Base-by-base conservation (phyloP, 2,329 filamentous ascomycete species). In the Periconia sp. region DNA sequence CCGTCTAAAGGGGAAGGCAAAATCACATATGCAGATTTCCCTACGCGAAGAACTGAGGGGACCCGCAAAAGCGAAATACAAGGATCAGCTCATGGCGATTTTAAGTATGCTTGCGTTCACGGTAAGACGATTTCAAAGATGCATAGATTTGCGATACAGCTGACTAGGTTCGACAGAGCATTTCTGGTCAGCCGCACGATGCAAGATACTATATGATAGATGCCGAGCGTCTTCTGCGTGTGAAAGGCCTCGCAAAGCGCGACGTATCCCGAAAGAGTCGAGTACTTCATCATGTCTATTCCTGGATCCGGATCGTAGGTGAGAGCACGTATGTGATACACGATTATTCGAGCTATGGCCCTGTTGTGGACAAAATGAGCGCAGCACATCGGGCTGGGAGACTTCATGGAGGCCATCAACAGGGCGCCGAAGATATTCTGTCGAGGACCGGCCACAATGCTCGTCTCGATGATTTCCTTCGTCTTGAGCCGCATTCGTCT, bases 141-240 rank as follows among this genome's bases (percentile, higher is more conserved):
- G 13, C 10, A 16, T 8, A 21, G 9, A 24, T n/a, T n/a, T n/a
- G 17, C 9, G 3, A 25, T 24, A 11, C 5, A 4, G 8, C 24
- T 34, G 19, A 38, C 46, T 12, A 48, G 6, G 12, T 8, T 29
- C 16, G 4, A 13, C 7, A 56, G 54, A 51, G 41, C 11, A 33
- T 56, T 23, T 44, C 32, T 11, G 52, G 54, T 2, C 41, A 53
- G n/a, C 35, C 40, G 58, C 37, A 60, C 66, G 43, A 70, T 63
- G 37, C 57, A 61, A 33, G 69, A 35, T 65, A 56, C 16, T 74
- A 69, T 30, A 57, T 73, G 5, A 54, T 76, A 2, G 74, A 76
- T 36, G 73, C 73, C 0, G 74, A 77, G 46, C 65, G 71, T 1
- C 66, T 76, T 6, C 71, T 77, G 3, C 66, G 69, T 2, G 28